phyloP scores from a whole-genome alignment of 2,329 filamentous ascomycete genomes.

The Geosmithia morbida region DNA sequence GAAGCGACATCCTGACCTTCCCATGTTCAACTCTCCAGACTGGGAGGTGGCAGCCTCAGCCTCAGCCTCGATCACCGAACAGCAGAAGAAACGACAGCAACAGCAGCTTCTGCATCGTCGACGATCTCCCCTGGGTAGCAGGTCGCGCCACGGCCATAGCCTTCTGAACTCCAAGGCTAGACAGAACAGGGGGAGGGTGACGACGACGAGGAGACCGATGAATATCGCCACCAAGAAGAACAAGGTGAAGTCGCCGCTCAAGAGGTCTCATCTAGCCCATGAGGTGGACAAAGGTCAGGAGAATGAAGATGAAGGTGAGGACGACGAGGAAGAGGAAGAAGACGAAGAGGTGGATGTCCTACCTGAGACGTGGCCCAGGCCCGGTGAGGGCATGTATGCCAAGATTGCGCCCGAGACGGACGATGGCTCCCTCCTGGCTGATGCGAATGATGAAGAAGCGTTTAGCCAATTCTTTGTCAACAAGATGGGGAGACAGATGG shows the following conservation, averaged over 20 bases:
- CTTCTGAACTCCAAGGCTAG: conserved; percentile 4
- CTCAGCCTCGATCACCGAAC: not conserved
- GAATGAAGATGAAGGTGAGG: not conserved
- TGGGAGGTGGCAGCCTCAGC: conserved; percentile 15
- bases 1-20: conserved; percentile 24
- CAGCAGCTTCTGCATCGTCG: not conserved
- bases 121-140: not conserved
- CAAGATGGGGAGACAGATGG: conserved; percentile 18
- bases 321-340: conserved; percentile 12
- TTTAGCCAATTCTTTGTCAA: conserved; percentile 29
- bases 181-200: conserved; percentile 1
- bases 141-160: conserved; percentile 2
- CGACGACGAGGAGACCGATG: not conserved
- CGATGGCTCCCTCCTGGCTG: conserved; percentile 19
- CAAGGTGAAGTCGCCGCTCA: not conserved
- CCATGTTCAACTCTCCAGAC: conserved; percentile 25
- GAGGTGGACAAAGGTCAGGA: not conserved
- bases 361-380: conserved; percentile 23
- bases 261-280: not conserved
- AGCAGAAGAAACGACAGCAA: not conserved
- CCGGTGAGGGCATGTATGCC: conserved; percentile 24
- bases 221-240: not conserved
- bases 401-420: conserved; percentile 20
- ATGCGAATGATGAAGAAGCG: conserved; percentile 24
- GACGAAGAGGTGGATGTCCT: conserved; percentile 17